A percentile compares a stretch with the other conserved stretches of the same genome.
These are phyloP conservation scores for Blakeslea trispora DNA, from an alignment of 371 early-diverging fungal species.

Conservation along the genomic window DNA sequence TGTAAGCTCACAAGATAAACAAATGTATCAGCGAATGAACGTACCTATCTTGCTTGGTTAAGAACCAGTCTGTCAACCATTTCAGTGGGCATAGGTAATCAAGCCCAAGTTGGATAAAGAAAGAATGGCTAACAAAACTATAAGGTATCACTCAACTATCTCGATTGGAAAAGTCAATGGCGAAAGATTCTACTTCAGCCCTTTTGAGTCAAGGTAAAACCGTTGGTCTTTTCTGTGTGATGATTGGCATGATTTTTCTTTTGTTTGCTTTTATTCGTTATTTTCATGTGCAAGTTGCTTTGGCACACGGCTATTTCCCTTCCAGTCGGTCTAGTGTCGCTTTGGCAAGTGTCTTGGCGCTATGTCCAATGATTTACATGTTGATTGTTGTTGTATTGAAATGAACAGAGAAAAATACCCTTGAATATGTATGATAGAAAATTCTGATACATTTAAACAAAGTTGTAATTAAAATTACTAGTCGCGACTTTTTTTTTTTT, in stretches of 20 bases:
- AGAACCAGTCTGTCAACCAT: conserved; percentile 75
- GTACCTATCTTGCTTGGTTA: conserved; percentile 81
- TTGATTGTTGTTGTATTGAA: no score
- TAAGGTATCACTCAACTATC: conserved; percentile 78
- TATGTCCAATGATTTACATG: conserved; percentile 38
- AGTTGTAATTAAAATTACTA: no score
- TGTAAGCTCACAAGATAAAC: no score
- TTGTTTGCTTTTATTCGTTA: conserved; percentile 68
- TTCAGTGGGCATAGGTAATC: conserved; percentile 71
- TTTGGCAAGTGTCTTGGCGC: conserved; percentile 36
- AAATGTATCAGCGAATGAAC: conserved; percentile 66
- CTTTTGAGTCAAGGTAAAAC: conserved; percentile 35
- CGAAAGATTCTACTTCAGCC: conserved; percentile 15
- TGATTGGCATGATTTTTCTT: conserved; percentile 64
- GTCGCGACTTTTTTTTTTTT: no score
- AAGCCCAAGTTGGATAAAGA: neutral
- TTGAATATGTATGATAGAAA: no score
- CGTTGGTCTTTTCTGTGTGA: conserved; percentile 60
- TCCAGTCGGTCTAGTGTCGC: conserved; percentile 66
- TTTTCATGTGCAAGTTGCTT: conserved; percentile 67
- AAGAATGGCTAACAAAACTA: no score
- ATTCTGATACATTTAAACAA: no score
- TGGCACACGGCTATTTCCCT: conserved; percentile 73
- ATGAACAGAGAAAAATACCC: no score
- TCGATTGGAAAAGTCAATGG: conserved; percentile 47